Conservation (phyloP, 2,329 filamentous ascomycete genomes). For the Pyricularia sp. region DNA sequence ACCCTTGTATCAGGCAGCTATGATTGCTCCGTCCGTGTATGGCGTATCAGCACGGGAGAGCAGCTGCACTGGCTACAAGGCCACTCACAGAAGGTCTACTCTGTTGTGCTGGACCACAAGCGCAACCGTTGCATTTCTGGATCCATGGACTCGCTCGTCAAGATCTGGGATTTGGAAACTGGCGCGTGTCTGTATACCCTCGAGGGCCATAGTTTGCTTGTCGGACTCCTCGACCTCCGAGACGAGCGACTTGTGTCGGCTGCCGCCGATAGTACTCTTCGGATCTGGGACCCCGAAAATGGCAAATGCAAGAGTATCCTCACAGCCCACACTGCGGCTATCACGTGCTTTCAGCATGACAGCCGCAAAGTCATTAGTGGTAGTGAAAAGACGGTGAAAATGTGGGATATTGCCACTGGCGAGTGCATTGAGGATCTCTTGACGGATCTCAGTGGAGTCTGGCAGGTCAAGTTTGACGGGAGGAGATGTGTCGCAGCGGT, state of each 20-base stretch:
- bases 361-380: conserved; percentile 94
- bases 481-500: conserved; percentile 92
- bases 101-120: conserved; percentile 84
- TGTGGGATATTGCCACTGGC: conserved; percentile 94
- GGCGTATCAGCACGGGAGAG: conserved; percentile 95
- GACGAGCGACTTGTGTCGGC: conserved; percentile 89
- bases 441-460: conserved; percentile 91
- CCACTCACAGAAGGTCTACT: conserved; percentile 91
- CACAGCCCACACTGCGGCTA: conserved; percentile 90
- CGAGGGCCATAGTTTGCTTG: conserved; percentile 85
- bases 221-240: conserved; percentile 82
- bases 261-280: conserved; percentile 86
- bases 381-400: conserved; percentile 90
- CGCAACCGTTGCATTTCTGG: conserved; percentile 95
- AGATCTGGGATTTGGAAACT: conserved; percentile 91
- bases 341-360: conserved; percentile 98
- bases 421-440: conserved; percentile 89
- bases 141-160: conserved; percentile 96
- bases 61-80: conserved; percentile 75
- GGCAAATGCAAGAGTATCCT: conserved; percentile 85
- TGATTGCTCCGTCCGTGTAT: conserved; percentile 88
- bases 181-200: conserved; percentile 80
- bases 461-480: conserved; percentile 98
- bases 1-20: conserved; percentile 97
- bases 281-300: conserved; percentile 94